These are phyloP conservation scores for Phytophthora gonapodyides DNA, from an alignment of 352 stramenopile genomes.

Conservation along the genomic window DNA sequence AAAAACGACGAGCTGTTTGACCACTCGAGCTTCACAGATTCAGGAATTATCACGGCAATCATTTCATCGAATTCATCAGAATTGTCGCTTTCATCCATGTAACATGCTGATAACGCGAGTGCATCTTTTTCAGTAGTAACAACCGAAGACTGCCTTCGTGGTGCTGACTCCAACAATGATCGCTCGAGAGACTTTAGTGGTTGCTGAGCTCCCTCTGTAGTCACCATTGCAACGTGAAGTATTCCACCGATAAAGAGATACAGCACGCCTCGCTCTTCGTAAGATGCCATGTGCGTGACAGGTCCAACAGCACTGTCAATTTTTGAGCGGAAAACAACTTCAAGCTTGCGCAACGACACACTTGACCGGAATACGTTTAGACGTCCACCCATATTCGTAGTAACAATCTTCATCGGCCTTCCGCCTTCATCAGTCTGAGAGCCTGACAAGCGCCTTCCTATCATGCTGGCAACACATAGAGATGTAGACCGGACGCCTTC, in stretches of 20 bases:
- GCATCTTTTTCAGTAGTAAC: constrained; percentile 3
- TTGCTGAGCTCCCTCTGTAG: background rate
- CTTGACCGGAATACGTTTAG: constrained; percentile 47
- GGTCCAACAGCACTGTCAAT: constrained; percentile 28
- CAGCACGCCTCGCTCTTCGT: constrained; percentile 41
- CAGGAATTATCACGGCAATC: constrained; percentile 42
- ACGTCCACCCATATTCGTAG: constrained; percentile 44
- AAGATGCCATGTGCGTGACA: constrained; percentile 44
- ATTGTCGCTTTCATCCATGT: constrained; percentile 35
- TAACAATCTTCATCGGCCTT: constrained; percentile 35
- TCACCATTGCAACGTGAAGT: constrained; percentile 39
- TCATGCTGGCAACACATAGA: constrained; percentile 42
- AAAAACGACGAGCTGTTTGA: constrained; percentile 46
- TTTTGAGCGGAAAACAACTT: constrained; percentile 36
- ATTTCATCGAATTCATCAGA: constrained; percentile 35
- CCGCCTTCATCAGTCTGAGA: constrained; percentile 7
- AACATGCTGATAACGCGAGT: constrained; percentile 28
- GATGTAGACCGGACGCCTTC: constrained; percentile 23
- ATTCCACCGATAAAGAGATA: constrained; percentile 44
- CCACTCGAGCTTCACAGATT: constrained; percentile 64
- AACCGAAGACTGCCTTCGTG: constrained; percentile 8
- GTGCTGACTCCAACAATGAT: background rate
- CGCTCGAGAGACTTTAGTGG: constrained; percentile 3
- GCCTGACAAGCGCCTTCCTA: constrained; percentile 10
- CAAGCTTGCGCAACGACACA: constrained; percentile 40